These are phyloP conservation scores for Hypoxylon fuscum DNA, from an alignment of 495 filamentous ascomycete species.

Conservation along the genomic window DNA sequence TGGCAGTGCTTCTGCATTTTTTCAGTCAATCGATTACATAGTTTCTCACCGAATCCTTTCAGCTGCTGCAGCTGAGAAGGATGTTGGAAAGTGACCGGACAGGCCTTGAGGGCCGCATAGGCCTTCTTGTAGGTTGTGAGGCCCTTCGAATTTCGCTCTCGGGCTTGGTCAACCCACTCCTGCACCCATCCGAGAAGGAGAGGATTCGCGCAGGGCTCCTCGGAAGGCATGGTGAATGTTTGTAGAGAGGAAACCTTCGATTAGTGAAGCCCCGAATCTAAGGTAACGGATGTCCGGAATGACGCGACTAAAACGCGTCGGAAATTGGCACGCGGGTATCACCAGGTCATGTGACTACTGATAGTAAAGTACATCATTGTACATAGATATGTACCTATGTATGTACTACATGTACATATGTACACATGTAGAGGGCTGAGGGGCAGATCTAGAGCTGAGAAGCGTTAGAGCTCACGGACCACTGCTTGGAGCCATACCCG, in stretches of 20 bases:
- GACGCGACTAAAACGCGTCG: conserved; percentile 31
- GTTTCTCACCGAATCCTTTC: conserved; percentile 74
- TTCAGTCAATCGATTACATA: conserved; percentile 75
- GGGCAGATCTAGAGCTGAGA: conserved; percentile 10
- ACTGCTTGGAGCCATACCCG: conserved; percentile 19
- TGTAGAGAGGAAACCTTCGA: background rate
- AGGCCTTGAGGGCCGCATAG: conserved; percentile 81
- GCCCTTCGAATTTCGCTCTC: conserved; percentile 75
- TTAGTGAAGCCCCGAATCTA: too few species aligned
- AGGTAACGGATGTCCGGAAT: too few species aligned
- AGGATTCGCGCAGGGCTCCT: conserved; percentile 70
- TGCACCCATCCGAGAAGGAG: conserved; percentile 78
- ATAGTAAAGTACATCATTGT: too few species aligned
- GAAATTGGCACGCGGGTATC: background rate
- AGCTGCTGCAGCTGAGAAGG: conserved; percentile 78
- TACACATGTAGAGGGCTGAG: too few species aligned
- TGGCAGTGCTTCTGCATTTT: conserved; percentile 72
- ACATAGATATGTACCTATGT: too few species aligned
- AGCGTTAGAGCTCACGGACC: conserved; percentile 30
- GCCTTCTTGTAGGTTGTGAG: conserved; percentile 79
- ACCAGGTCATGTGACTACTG: too few species aligned
- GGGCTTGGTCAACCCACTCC: conserved; percentile 80
- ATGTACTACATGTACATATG: too few species aligned
- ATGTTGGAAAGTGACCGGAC: conserved; percentile 76
- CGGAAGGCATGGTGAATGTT: conserved; percentile 34